Conservation (phyloP, 148 eudicot genomes). For the Agrostemma githago region DNA sequence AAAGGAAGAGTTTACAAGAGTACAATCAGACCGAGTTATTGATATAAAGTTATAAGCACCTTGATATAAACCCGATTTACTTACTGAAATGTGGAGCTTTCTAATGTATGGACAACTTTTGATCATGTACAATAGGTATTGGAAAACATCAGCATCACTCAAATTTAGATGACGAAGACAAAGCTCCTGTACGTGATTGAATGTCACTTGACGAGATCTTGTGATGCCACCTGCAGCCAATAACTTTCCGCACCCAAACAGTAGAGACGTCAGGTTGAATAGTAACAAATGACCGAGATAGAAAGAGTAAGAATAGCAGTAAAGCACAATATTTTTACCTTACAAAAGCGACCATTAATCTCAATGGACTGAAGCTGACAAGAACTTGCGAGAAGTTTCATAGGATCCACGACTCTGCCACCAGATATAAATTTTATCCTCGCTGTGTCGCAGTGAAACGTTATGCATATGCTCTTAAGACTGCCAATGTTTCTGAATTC, state of each 20-base stretch:
- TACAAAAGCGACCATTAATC: neutral
- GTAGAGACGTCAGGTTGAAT: neutral
- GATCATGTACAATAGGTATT: neutral
- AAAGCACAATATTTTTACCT: neutral
- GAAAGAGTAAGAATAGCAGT: too few relatives aligned
- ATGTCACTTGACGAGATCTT: neutral
- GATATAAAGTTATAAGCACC: too few relatives aligned
- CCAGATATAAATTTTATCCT: neutral
- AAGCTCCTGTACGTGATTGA: conserved; percentile 1
- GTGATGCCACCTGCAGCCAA: conserved; percentile 6
- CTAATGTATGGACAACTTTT: neutral
- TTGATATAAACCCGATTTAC: neutral
- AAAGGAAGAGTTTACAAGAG: neutral
- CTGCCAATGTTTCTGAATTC: neutral
- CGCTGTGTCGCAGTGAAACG: neutral
- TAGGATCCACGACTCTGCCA: neutral
- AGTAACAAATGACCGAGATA: neutral
- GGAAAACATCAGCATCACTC: neutral
- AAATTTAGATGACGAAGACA: neutral
- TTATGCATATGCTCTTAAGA: neutral
- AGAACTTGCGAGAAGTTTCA: neutral
- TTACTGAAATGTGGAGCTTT: conserved; percentile 1
- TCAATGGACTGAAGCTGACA: neutral
- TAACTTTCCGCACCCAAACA: neutral
- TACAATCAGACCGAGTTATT: neutral